phyloP scores from a whole-genome alignment of 257 asterid species.

The Cruciata laevipes region DNA sequence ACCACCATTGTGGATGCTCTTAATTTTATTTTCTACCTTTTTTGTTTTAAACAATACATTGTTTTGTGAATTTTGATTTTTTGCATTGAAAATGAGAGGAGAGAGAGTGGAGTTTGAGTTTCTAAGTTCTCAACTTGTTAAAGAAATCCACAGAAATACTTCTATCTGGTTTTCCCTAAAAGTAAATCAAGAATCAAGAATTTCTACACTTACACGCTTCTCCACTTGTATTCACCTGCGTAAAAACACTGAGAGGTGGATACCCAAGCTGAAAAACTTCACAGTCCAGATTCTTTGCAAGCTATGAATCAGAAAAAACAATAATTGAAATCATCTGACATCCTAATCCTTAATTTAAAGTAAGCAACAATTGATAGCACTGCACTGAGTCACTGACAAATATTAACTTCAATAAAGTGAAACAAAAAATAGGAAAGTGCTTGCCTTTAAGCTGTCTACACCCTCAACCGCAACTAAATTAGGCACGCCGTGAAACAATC shows the following conservation, averaged over 20 bases:
- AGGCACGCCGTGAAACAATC: conserved; percentile 51
- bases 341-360: neutral
- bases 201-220: conserved; percentile 62
- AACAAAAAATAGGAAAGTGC: conserved; percentile 6
- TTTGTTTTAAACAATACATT: no score
- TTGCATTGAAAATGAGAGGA: no score
- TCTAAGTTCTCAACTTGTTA: no score
- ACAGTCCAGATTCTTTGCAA: conserved; percentile 70
- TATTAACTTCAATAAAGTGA: neutral
- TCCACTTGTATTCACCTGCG: conserved; percentile 89
- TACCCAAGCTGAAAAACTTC: conserved; percentile 59
- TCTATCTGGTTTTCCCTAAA: conserved; percentile 4
- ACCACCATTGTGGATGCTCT: no score
- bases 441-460: conserved; percentile 73
- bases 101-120: no score
- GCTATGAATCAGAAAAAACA: conserved; percentile 31
- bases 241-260: conserved; percentile 66
- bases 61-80: no score
- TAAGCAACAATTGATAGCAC: neutral
- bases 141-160: no score
- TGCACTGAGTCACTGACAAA: neutral
- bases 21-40: no score
- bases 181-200: neutral
- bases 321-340: neutral
- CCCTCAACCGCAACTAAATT: conserved; percentile 70